These are phyloP conservation scores for Hypsizygus ulmarius DNA, from an alignment of 1,284 basidiomycete species.

Conservation along the genomic window DNA sequence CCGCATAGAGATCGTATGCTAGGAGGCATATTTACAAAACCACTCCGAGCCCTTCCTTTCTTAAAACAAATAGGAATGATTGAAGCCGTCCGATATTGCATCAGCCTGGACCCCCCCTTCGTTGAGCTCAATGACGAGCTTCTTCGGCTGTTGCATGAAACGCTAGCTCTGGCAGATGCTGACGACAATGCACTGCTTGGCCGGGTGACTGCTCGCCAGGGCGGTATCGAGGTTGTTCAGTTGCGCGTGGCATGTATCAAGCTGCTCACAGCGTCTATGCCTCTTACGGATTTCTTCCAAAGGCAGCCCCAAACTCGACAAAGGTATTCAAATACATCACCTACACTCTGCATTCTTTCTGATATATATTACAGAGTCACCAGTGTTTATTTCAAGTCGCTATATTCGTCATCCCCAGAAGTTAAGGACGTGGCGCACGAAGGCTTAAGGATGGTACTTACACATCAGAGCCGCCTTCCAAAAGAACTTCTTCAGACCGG, in stretches of 20 bases:
- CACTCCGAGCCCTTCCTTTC: slow-evolving; percentile 94
- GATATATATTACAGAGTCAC: slow-evolving; percentile 63
- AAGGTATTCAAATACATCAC: slow-evolving; percentile 49
- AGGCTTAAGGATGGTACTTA: slow-evolving; percentile 86
- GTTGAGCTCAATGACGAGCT: slow-evolving; percentile 93
- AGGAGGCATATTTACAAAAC: slow-evolving; percentile 92
- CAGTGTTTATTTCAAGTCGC: slow-evolving; percentile 96
- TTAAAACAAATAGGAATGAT: slow-evolving; percentile 98
- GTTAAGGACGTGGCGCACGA: slow-evolving; percentile 97
- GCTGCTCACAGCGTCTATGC: slow-evolving; percentile 92
- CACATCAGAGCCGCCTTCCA: slow-evolving; percentile 89
- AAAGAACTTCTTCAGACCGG: slow-evolving; percentile 96
- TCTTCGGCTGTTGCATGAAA: slow-evolving; percentile 90
- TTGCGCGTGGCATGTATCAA: slow-evolving; percentile 96
- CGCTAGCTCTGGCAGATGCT: slow-evolving; percentile 92
- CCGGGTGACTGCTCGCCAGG: slow-evolving; percentile 76
- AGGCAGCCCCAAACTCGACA: slow-evolving; percentile 82
- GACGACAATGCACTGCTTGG: slow-evolving; percentile 86
- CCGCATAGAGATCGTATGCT: slow-evolving; percentile 89
- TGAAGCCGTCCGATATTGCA: slow-evolving; percentile 93
- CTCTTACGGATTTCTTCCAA: slow-evolving; percentile 88
- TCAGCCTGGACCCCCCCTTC: slow-evolving; percentile 81
- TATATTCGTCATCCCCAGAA: slow-evolving; percentile 92
- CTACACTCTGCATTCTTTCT: background rate
- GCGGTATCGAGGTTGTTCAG: slow-evolving; percentile 81